phyloP scores from a whole-genome alignment of 2,329 filamentous ascomycete species.

The Monilinia aucupariae region DNA sequence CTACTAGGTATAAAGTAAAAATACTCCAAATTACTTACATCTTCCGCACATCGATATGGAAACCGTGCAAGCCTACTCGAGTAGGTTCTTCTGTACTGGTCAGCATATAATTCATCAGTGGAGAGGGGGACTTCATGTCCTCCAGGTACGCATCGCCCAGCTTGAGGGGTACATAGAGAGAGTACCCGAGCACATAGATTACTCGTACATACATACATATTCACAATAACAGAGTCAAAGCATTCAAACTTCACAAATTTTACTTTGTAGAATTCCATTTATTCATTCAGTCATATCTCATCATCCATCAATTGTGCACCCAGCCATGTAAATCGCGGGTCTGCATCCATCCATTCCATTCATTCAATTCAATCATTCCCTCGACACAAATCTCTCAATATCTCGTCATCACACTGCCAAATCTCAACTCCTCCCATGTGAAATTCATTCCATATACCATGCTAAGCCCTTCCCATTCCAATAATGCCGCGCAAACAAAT shows the following conservation, averaged over 20 bases:
- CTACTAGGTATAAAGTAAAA: no score
- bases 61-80: no score
- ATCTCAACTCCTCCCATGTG: not conserved
- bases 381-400: not conserved
- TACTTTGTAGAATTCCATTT: slow-evolving; percentile 7
- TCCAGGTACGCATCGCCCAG: no score
- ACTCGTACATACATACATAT: no score
- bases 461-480: not conserved
- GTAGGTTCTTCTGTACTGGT: no score
- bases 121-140: no score
- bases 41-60: no score
- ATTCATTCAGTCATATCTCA: slow-evolving; percentile 12
- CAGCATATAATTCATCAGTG: no score
- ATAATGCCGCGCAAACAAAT: slow-evolving; percentile 9
- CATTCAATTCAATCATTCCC: not conserved
- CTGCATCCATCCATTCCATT: slow-evolving; percentile 4
- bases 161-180: no score
- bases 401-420: not conserved
- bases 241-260: not conserved
- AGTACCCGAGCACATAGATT: no score
- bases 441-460: slow-evolving; percentile 4
- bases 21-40: no score
- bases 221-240: not conserved
- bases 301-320: slow-evolving; percentile 4
- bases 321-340: not conserved